These are phyloP conservation scores for Castanea mollissima DNA, from an alignment of 306 rosid species.

Conservation along the genomic window DNA sequence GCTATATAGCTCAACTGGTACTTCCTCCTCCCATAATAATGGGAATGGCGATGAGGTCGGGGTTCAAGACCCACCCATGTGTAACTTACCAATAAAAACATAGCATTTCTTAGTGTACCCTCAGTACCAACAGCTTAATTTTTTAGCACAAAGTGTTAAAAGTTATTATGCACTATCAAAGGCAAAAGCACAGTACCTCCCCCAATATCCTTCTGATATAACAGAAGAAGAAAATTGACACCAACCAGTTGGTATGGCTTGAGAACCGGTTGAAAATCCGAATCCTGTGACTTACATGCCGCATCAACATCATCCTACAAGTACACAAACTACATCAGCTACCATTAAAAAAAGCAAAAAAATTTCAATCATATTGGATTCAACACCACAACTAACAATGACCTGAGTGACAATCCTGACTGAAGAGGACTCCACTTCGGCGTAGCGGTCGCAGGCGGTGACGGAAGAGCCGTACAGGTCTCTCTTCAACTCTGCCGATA, in stretches of 20 bases:
- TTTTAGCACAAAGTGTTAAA: background rate
- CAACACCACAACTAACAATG: background rate
- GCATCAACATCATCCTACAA: slow-evolving; percentile 76
- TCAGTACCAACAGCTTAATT: background rate
- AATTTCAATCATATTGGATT: background rate
- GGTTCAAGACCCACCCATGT: no score
- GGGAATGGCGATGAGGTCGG: no score
- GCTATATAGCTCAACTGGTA: no score
- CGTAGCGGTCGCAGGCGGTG: slow-evolving; percentile 62
- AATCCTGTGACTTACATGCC: slow-evolving; percentile 77
- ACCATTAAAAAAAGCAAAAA: background rate
- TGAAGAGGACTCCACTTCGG: slow-evolving; percentile 81
- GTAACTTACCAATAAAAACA: background rate
- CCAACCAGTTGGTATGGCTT: slow-evolving; percentile 96
- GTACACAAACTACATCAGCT: background rate
- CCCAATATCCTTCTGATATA: slow-evolving; percentile 81
- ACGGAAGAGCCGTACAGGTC: slow-evolving; percentile 62
- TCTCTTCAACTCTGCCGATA: slow-evolving; percentile 75
- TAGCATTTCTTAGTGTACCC: background rate
- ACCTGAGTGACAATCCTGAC: slow-evolving; percentile 92
- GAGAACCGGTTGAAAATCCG: slow-evolving; percentile 84
- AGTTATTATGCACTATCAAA: background rate
- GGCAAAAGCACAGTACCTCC: slow-evolving; percentile 61
- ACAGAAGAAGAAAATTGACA: slow-evolving; percentile 85
- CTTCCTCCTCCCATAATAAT: no score